These are phyloP conservation scores for Cryptococcus sp. DNA, from an alignment of 1,284 basidiomycete species.

Conservation along the genomic window DNA sequence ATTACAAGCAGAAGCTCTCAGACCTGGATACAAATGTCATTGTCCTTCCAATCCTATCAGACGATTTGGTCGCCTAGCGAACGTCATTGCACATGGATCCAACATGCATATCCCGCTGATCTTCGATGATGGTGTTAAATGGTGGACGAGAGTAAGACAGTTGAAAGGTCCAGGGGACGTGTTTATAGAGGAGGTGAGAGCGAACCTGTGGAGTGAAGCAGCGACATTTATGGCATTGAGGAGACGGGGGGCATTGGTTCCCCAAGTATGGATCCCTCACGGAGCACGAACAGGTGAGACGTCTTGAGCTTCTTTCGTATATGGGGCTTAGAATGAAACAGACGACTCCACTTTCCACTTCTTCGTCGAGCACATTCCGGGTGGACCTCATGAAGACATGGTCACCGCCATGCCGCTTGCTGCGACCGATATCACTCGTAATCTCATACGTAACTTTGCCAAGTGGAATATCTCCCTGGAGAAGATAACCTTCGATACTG, in stretches of 20 bases:
- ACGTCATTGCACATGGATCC: not conserved
- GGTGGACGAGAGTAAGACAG: not conserved
- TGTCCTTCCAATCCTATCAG: not conserved
- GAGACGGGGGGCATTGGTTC: not conserved
- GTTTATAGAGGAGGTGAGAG: not conserved
- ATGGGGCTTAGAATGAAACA: not conserved
- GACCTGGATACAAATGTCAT: not conserved
- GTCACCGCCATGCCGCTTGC: not conserved
- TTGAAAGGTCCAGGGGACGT: not conserved
- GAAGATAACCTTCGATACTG: not conserved
- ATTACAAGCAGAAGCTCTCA: not conserved
- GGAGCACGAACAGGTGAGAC: not conserved
- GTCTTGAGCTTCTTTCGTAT: not conserved
- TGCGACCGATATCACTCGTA: not conserved
- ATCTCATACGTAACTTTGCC: not conserved
- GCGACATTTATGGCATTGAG: not conserved
- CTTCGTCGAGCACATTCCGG: not conserved
- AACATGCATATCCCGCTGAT: slow-evolving; percentile 1
- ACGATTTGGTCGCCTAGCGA: not conserved
- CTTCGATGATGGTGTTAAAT: not conserved
- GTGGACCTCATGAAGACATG: not conserved
- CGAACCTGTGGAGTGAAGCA: not conserved
- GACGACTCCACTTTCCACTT: not conserved
- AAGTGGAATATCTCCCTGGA: not conserved
- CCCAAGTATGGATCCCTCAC: not conserved